Base-by-base conservation (phyloP, 1,139 yeast genomes). In the Taphrina betulina region DNA sequence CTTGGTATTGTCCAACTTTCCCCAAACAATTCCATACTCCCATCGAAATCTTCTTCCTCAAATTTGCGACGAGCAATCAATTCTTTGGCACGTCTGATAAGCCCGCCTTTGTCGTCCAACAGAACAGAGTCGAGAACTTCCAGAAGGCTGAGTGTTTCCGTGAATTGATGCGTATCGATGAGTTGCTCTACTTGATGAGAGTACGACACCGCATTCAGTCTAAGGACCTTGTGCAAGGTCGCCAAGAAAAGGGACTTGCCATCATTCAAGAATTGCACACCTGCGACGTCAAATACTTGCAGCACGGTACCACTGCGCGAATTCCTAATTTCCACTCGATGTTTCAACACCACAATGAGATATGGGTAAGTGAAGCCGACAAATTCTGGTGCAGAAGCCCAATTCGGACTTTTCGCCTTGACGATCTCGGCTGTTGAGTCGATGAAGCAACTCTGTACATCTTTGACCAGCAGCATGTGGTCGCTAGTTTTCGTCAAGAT, bases 1-100 rank as follows among this genome's bases (percentile, higher is more conserved):
- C 74, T 71, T 0, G 87, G 87, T 0, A 82, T 76, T 0, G 86
- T 84, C 63, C 82, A 71, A 53, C 74, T 79, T 33, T 75, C 77
- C 2, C 76, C 73, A 58, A 82, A 80, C 17, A 75, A 63, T 19
- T 70, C 64, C 63, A 80, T 69, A 0, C 83, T 74, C n/a, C 66
- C 64, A 10, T 67, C 68, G 54, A 69, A 72, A 3, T 71, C 62
- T 10, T 66, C 67, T 2, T 65, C 59, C 1, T 65, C 56, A 59
- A 79, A 71, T 17, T 76, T 61, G 2, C 65, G 62, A 2, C 67
- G 63, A 0, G 78, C 83, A 34, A 71, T 69, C 28, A 68, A 60
- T 28, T 77, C 69, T 60, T 79, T 75, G 35, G 78, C 67, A n/a
- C 74, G 72, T 22, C 82, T 64, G 20, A 79, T 62, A 58, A 68